phyloP scores from a whole-genome alignment of 331 rosid genomes.

The Pyracantha coccinea region DNA sequence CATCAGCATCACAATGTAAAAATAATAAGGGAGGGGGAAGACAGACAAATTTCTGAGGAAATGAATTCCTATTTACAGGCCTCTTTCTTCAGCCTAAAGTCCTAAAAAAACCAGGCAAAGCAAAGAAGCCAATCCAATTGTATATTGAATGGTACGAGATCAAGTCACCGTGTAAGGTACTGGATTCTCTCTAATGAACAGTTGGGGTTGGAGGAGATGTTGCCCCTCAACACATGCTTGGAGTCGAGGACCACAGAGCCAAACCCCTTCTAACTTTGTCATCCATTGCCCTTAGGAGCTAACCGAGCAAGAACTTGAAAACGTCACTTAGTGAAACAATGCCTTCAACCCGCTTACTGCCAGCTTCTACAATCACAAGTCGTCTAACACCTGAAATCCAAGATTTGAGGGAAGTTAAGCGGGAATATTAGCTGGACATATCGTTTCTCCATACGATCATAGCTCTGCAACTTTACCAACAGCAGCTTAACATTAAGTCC shows the following conservation, averaged over 20 bases:
- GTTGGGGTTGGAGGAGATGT: slow-evolving; percentile 13
- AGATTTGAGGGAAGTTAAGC: neutral
- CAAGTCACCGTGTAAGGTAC: slow-evolving; percentile 30
- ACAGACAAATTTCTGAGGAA: slow-evolving; percentile 44
- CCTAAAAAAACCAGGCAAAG: slow-evolving; percentile 56
- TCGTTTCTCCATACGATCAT: neutral
- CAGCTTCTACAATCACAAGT: slow-evolving; percentile 92
- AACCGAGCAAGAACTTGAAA: slow-evolving; percentile 83
- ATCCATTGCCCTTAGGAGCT: slow-evolving; percentile 19
- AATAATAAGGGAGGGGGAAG: slow-evolving; percentile 27
- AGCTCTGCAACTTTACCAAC: neutral
- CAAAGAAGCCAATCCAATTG: slow-evolving; percentile 59
- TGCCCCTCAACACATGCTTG: slow-evolving; percentile 20
- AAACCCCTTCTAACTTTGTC: slow-evolving; percentile 22
- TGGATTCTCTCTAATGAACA: slow-evolving; percentile 26
- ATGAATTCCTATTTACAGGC: slow-evolving; percentile 67
- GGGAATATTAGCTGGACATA: neutral
- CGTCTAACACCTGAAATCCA: slow-evolving; percentile 75
- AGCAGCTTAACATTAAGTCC: neutral
- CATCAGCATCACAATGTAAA: slow-evolving; percentile 30
- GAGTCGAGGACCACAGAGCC: slow-evolving; percentile 21
- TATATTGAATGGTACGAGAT: slow-evolving; percentile 44
- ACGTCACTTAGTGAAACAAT: slow-evolving; percentile 74
- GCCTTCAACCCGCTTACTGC: slow-evolving; percentile 96
- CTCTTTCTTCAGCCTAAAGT: slow-evolving; percentile 59